Base-by-base conservation (phyloP, 148 eudicot genomes). In the Persicaria maculosa region DNA sequence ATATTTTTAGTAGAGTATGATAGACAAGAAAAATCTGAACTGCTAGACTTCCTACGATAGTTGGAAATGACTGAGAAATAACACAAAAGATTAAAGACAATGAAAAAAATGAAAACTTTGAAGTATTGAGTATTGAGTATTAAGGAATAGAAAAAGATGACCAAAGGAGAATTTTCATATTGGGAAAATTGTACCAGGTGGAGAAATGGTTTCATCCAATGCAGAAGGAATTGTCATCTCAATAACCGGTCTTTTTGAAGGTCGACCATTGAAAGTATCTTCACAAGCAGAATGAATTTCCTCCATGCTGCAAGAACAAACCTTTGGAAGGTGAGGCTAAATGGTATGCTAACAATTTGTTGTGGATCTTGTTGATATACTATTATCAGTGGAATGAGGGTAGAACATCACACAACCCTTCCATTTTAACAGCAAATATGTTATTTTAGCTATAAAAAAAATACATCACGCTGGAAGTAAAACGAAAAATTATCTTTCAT, bases 221-320 rank as follows among this genome's bases (percentile, higher is more conserved):
- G 80, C 86, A 74, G 98, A 90, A 80, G 97, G 98, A 73, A 95
- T 90, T 11, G 99, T 90, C 99, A 95, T 92, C 83, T 95, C 97
- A 50, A 95, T 90, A 47, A 95, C 44, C 67, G 99, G 99, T 83
- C 97, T 87, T 75, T 44, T 79, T 67, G 99, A 95, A 82, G 98
- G 92, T 64, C 77, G 78, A 19, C 96, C 91, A 78, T 81, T 92
- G 77, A 74, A 68, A 53, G 92, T 91, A 79, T 91, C 96, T 81
- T 83, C 88, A 77, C 90, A 86, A 16, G 96, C 95, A 50, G 80
- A 75, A 74, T 94, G 86, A 76, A 94, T 91, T 80, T 94, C 98
- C 61, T 87, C 96, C 89, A 94, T 91, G 80, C 98, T 94, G 75
- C 10, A 36, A 58, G 58, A 61, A 75, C 75, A 48, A 68, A n/a